These are phyloP conservation scores for Ceratocystis variospora DNA, from an alignment of 2,329 filamentous ascomycete genomes.

Conservation along the genomic window DNA sequence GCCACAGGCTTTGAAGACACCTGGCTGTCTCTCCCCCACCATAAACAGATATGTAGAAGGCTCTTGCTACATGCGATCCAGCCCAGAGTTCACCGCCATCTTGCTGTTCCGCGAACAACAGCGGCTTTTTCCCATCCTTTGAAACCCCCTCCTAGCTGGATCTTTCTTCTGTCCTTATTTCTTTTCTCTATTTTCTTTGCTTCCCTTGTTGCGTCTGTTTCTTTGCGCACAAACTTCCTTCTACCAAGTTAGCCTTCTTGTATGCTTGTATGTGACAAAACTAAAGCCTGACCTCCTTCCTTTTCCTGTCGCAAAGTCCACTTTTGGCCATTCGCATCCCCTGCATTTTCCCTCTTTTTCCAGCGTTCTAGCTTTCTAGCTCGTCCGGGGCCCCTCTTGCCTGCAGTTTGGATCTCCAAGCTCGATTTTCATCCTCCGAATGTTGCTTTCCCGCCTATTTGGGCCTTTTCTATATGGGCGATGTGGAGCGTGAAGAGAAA, in stretches of 20 bases:
- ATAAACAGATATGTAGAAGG: background rate
- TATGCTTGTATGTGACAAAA: constrained; percentile 15
- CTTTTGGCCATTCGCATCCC: constrained; percentile 3
- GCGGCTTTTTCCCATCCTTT: background rate
- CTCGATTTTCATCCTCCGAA: background rate
- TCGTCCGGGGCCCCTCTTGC: background rate
- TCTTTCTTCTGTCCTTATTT: background rate
- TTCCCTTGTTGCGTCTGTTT: background rate
- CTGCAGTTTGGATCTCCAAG: constrained; percentile 6
- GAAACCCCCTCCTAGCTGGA: background rate
- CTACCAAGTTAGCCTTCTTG: background rate
- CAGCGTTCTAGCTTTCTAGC: background rate
- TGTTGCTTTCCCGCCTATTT: background rate
- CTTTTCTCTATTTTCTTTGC: background rate
- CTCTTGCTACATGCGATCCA: background rate
- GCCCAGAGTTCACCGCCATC: background rate
- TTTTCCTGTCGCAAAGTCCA: constrained; percentile 8
- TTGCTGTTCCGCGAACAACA: background rate
- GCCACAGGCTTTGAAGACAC: background rate
- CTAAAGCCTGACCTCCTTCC: constrained; percentile 19
- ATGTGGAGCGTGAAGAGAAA: background rate
- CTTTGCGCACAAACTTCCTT: background rate
- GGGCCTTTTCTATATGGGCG: background rate
- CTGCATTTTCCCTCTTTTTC: constrained; percentile 1
- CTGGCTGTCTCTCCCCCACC: background rate